Base-by-base conservation (phyloP, 306 rosid species). In the Albizia julibrissin region DNA sequence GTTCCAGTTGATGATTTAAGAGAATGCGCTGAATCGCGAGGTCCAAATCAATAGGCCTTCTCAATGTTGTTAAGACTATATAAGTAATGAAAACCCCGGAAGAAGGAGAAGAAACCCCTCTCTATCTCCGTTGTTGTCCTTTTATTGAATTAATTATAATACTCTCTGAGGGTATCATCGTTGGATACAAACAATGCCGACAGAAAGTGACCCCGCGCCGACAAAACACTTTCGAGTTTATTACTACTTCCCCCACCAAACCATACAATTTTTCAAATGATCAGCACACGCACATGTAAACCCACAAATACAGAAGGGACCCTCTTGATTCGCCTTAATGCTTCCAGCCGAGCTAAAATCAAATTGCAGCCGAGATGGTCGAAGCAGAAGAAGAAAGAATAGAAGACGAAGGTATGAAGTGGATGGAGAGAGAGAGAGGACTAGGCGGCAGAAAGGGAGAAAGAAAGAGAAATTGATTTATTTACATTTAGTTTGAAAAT, bases 161-260 rank as follows among this genome's bases (percentile, higher is more conserved):
- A 50, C 85, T 83, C 79, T 46, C 31, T 69, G 56, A 78, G 80
- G 77, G 47, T 44, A 82, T 85, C 87, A 80, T 89, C 84, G 91
- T 82, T 86, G 89, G 90, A 83, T 81, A 88, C 89, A 86, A 84
- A 87, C 89, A 89, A 90, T 88, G 89, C 92, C 92, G 90, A 91
- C 97, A 92, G 98, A 94, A 92, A 92, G 93, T 87, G 93, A 92
- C 94, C 89, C 86, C 70, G 90, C 93, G 93, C 97, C 93, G 94
- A 94, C 93, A 94, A 84, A 84, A 82, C 86, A 79, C 56, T 76
- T 69, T 50, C 76, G 82, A 64, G 85, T 81, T 87, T 40, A 83
- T 78, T 73, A 77, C 73, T 80, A 64, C 80, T 80, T 84, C 43
- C 82, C 64, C 87, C 76, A 88, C 90, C 88, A 88, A 93, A 88